phyloP scores from a whole-genome alignment of 2,329 filamentous ascomycete genomes.

The Gliomastix tumulicola region DNA sequence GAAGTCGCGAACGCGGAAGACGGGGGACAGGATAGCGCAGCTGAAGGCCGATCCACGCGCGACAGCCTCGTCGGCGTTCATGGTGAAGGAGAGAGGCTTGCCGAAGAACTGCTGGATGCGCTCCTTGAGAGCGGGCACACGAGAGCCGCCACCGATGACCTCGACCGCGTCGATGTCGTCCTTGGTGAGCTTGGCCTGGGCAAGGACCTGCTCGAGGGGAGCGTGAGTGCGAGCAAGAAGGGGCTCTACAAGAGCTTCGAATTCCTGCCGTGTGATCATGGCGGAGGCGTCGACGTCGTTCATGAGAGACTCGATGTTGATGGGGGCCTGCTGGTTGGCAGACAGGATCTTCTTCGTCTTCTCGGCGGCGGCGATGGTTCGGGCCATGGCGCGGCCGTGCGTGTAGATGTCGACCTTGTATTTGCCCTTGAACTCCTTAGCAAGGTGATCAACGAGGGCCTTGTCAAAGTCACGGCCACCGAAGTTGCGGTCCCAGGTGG shows the following conservation, averaged over 20 bases:
- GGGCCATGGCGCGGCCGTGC: slow-evolving; percentile 83
- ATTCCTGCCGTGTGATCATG: slow-evolving; percentile 88
- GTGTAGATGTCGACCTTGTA: slow-evolving; percentile 93
- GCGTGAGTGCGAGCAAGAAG: slow-evolving; percentile 65
- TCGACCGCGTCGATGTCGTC: slow-evolving; percentile 93
- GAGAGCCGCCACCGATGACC: slow-evolving; percentile 89
- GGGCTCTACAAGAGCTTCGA: slow-evolving; percentile 85
- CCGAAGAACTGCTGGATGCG: slow-evolving; percentile 85
- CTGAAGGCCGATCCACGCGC: slow-evolving; percentile 94
- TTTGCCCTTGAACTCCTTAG: slow-evolving; percentile 93
- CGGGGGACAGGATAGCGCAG: slow-evolving; percentile 93
- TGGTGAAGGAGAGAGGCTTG: slow-evolving; percentile 88
- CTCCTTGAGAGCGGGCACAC: slow-evolving; percentile 89
- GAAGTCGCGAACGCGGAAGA: slow-evolving; percentile 98
- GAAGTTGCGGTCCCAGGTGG: slow-evolving; percentile 90
- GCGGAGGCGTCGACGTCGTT: slow-evolving; percentile 88
- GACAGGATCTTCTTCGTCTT: slow-evolving; percentile 98
- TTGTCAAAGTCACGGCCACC: slow-evolving; percentile 97
- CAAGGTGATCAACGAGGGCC: slow-evolving; percentile 89
- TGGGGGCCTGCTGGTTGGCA: slow-evolving; percentile 82
- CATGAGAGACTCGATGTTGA: slow-evolving; percentile 98
- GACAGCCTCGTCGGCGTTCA: slow-evolving; percentile 97
- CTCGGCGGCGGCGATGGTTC: slow-evolving; percentile 83
- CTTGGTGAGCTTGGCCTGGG: slow-evolving; percentile 83
- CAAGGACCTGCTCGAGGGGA: slow-evolving; percentile 84